Base-by-base conservation (phyloP, 2,329 filamentous ascomycete genomes). In the Beauveria brongniartii region DNA sequence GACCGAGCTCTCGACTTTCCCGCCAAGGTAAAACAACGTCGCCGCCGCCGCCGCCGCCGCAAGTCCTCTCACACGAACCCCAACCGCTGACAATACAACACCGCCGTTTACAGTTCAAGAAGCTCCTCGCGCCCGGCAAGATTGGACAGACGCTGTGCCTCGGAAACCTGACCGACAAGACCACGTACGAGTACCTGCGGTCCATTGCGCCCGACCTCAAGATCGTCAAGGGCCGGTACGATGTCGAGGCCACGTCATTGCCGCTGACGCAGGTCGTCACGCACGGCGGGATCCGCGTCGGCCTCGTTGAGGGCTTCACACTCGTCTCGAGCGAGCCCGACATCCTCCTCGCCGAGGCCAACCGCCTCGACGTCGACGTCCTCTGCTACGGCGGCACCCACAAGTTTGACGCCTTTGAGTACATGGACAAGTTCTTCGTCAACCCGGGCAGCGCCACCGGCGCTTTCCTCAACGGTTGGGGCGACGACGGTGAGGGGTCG, bases 1-100 rank as follows among this genome's bases (percentile, higher is more conserved):
- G 92, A 96, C 76, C 83, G 92, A 73, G 92, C 91, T 68, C 86
- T 94, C 65, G 92, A 96, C 74, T 92, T 96, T 70, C 92, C 92
- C 63, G 82, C 88, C 74, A 96, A 96, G 86, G 91, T 92, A 80
- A 67, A 3, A 14, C 20, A 30, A 30, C 26, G 16, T 2, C 18
- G 54, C 41, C 26, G 18, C 1, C 22, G 40, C 28, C 20, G n/a
- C 24, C 26, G 28, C 54, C 41, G 8, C 6, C 41, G 28, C n/a
- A 18, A 7, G n/a, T 18, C 24, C 14, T 20, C 46, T 28, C 20
- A 12, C 24, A 30, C 46, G 5, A 26, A 40, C 14, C 20, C 2
- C 50, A 10, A 10, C 14, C 4, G 28, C 56, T 56, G 16, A 59
- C 48, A 16, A 43, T 18, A 3, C 44, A 14, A 37, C 30, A 16